phyloP scores from a whole-genome alignment of 2,329 filamentous ascomycete species.

The Ramichloridium luteum region DNA sequence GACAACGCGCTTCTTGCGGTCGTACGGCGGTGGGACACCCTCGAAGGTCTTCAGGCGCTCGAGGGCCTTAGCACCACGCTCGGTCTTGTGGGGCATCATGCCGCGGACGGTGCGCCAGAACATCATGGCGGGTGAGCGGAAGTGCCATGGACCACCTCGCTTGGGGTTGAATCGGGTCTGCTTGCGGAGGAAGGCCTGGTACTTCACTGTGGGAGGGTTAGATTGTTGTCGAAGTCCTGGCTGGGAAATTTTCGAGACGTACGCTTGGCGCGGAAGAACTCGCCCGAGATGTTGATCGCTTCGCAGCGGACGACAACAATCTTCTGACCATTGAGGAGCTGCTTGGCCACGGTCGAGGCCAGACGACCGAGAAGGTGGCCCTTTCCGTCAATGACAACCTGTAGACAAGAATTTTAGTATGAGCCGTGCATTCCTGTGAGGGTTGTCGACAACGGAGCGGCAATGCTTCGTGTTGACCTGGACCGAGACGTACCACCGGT shows the following conservation, averaged over 20 bases:
- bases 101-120: conserved; percentile 99
- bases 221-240: conserved; percentile 1
- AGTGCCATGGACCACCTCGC: conserved; percentile 99
- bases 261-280: conserved; percentile 99
- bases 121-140: conserved; percentile 97
- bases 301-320: conserved; percentile 98
- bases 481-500: conserved; percentile 49
- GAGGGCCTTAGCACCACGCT: conserved; percentile 88
- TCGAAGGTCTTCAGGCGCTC: conserved; percentile 99
- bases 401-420: conserved; percentile 11
- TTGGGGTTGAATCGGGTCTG: conserved; percentile 99
- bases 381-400: conserved; percentile 99
- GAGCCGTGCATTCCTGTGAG: conserved; percentile 2
- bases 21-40: conserved; percentile 96
- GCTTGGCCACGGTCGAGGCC: conserved; percentile 96
- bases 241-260: conserved; percentile 44
- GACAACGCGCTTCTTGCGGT: conserved; percentile 99
- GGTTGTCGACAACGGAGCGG: conserved; percentile 1
- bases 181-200: conserved; percentile 99
- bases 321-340: conserved; percentile 98
- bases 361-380: conserved; percentile 98
- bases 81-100: conserved; percentile 99
- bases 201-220: conserved; percentile 67
- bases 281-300: conserved; percentile 99
- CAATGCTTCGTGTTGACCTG: no score